phyloP scores from a whole-genome alignment of 2,329 filamentous ascomycete genomes.

The Ilyonectria destructans region DNA sequence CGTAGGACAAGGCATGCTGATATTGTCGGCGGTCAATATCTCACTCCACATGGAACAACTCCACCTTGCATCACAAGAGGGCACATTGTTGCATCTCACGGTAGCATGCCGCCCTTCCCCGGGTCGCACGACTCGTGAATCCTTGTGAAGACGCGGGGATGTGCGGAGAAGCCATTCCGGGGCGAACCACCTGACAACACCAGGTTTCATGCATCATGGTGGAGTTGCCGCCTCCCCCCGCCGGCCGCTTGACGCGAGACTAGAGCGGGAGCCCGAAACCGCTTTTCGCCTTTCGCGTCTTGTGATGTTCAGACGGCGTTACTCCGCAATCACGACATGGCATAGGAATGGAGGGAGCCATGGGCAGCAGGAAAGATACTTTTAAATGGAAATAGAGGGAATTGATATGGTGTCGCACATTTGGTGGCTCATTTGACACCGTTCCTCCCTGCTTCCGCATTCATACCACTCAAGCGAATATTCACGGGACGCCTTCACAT shows the following conservation, averaged over 20 bases:
- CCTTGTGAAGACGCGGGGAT: not conserved
- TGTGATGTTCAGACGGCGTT: constrained; percentile 5
- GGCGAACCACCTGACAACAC: not conserved
- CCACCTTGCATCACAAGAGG: not conserved
- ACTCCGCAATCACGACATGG: constrained; percentile 9
- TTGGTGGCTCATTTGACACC: not conserved
- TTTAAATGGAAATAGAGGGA: not conserved
- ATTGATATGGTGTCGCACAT: not conserved
- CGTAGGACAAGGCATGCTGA: constrained; percentile 9
- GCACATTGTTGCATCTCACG: not conserved
- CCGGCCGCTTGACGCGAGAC: not conserved
- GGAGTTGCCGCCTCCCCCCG: constrained; percentile 38
- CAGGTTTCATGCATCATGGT: constrained; percentile 7
- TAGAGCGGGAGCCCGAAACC: constrained; percentile 4
- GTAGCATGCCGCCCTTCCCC: constrained; percentile 32
- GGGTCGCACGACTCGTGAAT: constrained; percentile 13
- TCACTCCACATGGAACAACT: constrained; percentile 17
- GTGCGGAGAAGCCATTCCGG: constrained; percentile 23
- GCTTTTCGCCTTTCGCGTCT: not conserved
- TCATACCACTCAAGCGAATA: not conserved
- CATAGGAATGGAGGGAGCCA: not conserved
- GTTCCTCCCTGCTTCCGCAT: not conserved
- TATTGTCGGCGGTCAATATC: constrained; percentile 13
- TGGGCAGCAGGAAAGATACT: not conserved
- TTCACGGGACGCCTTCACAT: not conserved